Evolutionary conservation across 495 filamentous ascomycete genomes (phyloP), one percentile per base, ranked within the genome.

Genomic region (Penicillium mononematosum): DNA sequence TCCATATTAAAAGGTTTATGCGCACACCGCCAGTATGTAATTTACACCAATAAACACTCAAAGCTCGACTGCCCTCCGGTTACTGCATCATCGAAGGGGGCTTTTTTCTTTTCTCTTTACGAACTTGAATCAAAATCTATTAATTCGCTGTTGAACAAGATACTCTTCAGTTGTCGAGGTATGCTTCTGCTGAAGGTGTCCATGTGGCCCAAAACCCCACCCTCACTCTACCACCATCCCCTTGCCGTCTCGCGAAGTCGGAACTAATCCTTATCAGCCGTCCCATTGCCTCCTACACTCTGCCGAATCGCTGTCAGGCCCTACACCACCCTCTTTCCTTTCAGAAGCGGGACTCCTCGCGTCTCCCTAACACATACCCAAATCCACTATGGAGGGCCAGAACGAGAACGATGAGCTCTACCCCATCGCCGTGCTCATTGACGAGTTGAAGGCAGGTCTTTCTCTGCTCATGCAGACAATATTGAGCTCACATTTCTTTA

Each of bases 361-460:
- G 65, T 68, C 64, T 60, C 41, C 54, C 58, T 65, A 60, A 62
- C 41, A 58, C 59, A 64, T 55, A 66, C 48, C 56, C 46, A 58
- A 66, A 65, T 65, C 64, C 74, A 63, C 51, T 57, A 91, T 91
- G 88, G 87, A 90, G 67, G 81, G 80, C 61, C 84, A 85, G 65
- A 82, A 80, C 62, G 84, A 88, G 77, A 95, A 86, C 71, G 93
- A 98, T 75, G 95, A 97, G 84, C 91, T 98, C 60, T 98, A 96
- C 75, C 94, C 94, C 67, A 98, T 98, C 81, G 94, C 94, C 59
- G 95, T 98, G 54, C 85, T 98, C 71, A 98, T 98, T 76, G 94
- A 98, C 76, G 94, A 98, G 85, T 81, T 98, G 66, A 98, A 98
- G 90, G 92, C 96, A 50, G 44, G 19, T 47, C 50, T 58, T 50